Conservation (phyloP, 176 grass and related monocot genomes). For the Musa itinerans region DNA sequence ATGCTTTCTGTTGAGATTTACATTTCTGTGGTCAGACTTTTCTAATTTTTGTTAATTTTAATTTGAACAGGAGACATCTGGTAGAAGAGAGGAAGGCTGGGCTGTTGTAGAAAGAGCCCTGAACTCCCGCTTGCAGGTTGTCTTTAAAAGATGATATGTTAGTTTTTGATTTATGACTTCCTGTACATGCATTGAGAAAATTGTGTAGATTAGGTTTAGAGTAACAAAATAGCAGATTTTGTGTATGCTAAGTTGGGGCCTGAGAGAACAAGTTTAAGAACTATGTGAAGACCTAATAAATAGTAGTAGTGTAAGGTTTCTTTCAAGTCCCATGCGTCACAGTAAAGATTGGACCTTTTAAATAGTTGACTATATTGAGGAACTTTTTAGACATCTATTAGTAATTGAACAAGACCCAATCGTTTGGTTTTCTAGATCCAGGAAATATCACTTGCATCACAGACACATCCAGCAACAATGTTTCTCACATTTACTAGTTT, state of each 20-base stretch:
- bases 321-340: not conserved
- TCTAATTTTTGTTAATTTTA: not conserved
- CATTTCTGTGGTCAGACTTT: not conserved
- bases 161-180: not conserved
- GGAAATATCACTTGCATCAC: not conserved
- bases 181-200: not conserved
- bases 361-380: not conserved
- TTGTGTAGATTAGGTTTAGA: not conserved
- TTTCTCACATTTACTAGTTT: not conserved
- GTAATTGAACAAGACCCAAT: no score
- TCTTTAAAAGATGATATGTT: conserved; percentile 1
- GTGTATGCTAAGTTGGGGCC: not conserved
- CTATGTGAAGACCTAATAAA: not conserved
- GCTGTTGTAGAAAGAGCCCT: conserved; percentile 82
- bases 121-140: conserved; percentile 91
- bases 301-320: not conserved
- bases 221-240: not conserved
- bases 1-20: not conserved
- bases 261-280: not conserved
- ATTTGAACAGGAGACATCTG: conserved; percentile 73
- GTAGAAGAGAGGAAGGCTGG: conserved; percentile 89
- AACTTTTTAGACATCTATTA: no score
- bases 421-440: no score
- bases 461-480: not conserved
- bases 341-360: not conserved